phyloP scores from a whole-genome alignment of 176 grass and related monocot species.

The Paspalum vaginatum region DNA sequence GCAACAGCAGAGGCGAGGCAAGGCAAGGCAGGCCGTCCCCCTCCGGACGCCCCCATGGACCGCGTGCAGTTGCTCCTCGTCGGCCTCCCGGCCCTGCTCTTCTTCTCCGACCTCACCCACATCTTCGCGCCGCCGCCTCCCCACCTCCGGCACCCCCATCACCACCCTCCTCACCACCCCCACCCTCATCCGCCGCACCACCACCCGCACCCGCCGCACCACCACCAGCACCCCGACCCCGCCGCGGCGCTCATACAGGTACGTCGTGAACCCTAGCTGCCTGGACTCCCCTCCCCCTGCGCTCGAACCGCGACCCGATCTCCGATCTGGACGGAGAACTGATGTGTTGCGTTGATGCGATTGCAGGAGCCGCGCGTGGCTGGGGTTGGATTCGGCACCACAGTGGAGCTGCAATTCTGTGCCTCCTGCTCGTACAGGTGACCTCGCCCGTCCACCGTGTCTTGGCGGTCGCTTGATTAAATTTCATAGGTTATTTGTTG shows the following conservation, averaged over 20 bases:
- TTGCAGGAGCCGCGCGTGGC: conserved; percentile 52
- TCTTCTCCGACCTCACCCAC: conserved; percentile 83
- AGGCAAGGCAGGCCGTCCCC: not conserved
- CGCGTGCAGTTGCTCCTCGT: conserved; percentile 85
- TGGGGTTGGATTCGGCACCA: conserved; percentile 67
- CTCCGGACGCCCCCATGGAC: conserved; percentile 57
- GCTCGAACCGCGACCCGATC: not conserved
- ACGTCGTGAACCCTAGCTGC: conserved; percentile 36
- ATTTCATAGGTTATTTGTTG: not conserved
- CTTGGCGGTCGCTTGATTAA: conserved; percentile 3
- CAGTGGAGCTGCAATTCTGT: conserved; percentile 84
- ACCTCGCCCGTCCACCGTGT: conserved; percentile 8
- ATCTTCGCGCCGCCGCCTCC: conserved; percentile 85
- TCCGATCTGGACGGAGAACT: conserved; percentile 32
- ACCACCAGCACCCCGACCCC: conserved; percentile 35
- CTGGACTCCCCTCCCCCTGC: not conserved
- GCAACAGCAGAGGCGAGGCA: not conserved
- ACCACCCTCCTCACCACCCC: conserved; percentile 23
- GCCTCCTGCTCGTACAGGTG: conserved; percentile 93
- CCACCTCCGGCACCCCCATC: conserved; percentile 54
- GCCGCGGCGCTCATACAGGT: conserved; percentile 41
- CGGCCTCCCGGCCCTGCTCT: conserved; percentile 80
- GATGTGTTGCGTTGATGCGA: not conserved
- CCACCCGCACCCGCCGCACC: not conserved
- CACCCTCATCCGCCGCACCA: conserved; percentile 21